phyloP scores from a whole-genome alignment of 306 rosid genomes.

The Lathyrus sativus region DNA sequence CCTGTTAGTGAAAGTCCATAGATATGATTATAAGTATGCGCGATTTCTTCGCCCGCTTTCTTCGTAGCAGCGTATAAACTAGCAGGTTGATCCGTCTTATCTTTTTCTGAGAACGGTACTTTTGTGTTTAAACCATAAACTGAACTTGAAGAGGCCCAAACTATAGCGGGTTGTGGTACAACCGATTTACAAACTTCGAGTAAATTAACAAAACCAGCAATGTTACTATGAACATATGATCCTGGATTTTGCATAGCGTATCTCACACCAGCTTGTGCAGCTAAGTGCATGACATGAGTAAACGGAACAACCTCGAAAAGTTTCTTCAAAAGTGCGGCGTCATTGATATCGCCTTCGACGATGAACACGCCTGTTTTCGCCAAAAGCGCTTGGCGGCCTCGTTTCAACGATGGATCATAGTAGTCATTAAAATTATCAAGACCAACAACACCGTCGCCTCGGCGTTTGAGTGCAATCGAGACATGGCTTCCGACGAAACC shows the following conservation, averaged over 20 bases:
- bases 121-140: slow-evolving; percentile 26
- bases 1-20: slow-evolving; percentile 28
- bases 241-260: slow-evolving; percentile 29
- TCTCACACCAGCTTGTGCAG: slow-evolving; percentile 33
- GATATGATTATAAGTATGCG: slow-evolving; percentile 24
- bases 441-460: slow-evolving; percentile 23
- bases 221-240: slow-evolving; percentile 26
- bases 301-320: slow-evolving; percentile 6
- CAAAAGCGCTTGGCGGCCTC: background rate
- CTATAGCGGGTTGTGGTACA: slow-evolving; percentile 15
- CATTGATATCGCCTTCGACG: slow-evolving; percentile 24
- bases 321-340: background rate
- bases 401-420: slow-evolving; percentile 11
- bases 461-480: background rate
- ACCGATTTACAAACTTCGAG: slow-evolving; percentile 17
- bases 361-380: background rate
- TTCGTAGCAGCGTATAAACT: slow-evolving; percentile 27
- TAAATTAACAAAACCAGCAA: slow-evolving; percentile 24
- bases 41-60: slow-evolving; percentile 25
- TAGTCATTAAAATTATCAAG: slow-evolving; percentile 29
- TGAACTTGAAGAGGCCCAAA: slow-evolving; percentile 23
- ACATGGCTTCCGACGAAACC: slow-evolving; percentile 19
- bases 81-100: slow-evolving; percentile 27
- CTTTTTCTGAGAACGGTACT: slow-evolving; percentile 17
- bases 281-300: slow-evolving; percentile 25